phyloP scores from a whole-genome alignment of 169 alveolate species.

The Eimeria sp. region DNA sequence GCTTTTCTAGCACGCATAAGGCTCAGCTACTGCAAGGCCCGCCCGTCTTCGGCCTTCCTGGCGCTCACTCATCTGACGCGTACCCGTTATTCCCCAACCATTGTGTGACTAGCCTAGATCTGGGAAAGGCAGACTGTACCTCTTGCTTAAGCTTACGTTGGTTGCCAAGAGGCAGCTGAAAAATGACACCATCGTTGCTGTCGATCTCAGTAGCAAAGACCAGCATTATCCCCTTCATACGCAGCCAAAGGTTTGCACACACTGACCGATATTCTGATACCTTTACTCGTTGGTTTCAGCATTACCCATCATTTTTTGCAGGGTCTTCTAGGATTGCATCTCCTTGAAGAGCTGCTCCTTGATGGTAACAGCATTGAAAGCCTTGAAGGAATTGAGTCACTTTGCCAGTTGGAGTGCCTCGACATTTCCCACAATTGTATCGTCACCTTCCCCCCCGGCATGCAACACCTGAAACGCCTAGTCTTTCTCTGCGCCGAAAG shows the following conservation, averaged over 20 bases:
- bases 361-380: constrained; percentile 61
- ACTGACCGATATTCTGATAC: background rate
- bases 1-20: background rate
- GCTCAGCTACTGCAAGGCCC: background rate
- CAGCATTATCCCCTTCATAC: too few relatives aligned
- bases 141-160: background rate
- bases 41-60: background rate
- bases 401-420: constrained; percentile 56
- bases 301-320: background rate
- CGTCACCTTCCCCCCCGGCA: constrained; percentile 50
- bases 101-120: background rate
- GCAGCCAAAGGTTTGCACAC: too few relatives aligned
- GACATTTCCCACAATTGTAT: constrained; percentile 66
- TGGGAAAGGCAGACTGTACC: background rate
- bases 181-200: background rate
- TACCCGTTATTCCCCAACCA: background rate
- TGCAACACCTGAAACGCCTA: constrained; percentile 45
- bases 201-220: too few relatives aligned
- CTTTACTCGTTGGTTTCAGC: background rate
- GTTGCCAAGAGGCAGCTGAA: background rate
- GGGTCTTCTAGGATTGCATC: constrained; percentile 56
- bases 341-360: constrained; percentile 64
- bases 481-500: constrained; percentile 71
- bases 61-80: background rate
- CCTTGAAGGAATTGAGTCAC: constrained; percentile 61